These are phyloP conservation scores for Alternaria ethzedia DNA, from an alignment of 2,329 filamentous ascomycete genomes.

Conservation along the genomic window DNA sequence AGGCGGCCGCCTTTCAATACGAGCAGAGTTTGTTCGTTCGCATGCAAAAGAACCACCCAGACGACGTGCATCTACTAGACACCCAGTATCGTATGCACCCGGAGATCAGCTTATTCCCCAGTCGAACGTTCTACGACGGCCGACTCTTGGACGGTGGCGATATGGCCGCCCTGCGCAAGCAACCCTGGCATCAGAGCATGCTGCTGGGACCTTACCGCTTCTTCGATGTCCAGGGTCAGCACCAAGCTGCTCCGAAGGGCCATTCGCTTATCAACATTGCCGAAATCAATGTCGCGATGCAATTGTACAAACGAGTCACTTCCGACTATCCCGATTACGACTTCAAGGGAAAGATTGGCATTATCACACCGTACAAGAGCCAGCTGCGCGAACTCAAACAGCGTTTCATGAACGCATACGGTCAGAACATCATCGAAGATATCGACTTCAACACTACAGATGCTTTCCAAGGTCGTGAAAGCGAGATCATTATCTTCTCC, in stretches of 20 bases:
- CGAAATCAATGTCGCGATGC: conserved; percentile 85
- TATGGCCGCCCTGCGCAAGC: conserved; percentile 77
- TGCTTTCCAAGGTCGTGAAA: conserved; percentile 95
- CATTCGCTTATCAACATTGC: conserved; percentile 89
- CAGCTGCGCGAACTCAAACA: conserved; percentile 81
- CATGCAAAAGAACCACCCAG: conserved; percentile 91
- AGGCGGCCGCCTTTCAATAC: conserved; percentile 90
- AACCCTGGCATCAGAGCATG: conserved; percentile 83
- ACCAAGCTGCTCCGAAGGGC: conserved; percentile 79
- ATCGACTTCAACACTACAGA: conserved; percentile 99
- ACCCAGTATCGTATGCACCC: conserved; percentile 99
- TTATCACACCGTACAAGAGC: conserved; percentile 98
- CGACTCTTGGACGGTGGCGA: conserved; percentile 81
- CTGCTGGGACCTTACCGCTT: conserved; percentile 93
- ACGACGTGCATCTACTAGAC: conserved; percentile 91
- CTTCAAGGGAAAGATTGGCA: conserved; percentile 84
- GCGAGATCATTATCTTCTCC: conserved; percentile 98
- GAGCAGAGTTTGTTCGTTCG: conserved; percentile 98
- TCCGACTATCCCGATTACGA: conserved; percentile 73
- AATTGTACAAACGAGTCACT: conserved; percentile 80
- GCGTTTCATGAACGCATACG: conserved; percentile 75
- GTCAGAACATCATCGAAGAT: conserved; percentile 73
- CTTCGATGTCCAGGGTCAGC: conserved; percentile 92
- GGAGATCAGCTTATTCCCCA: conserved; percentile 91
- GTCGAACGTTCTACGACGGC: conserved; percentile 89